These are phyloP conservation scores for Arthroderma sp. DNA, from an alignment of 2,329 filamentous ascomycete genomes.

Conservation along the genomic window DNA sequence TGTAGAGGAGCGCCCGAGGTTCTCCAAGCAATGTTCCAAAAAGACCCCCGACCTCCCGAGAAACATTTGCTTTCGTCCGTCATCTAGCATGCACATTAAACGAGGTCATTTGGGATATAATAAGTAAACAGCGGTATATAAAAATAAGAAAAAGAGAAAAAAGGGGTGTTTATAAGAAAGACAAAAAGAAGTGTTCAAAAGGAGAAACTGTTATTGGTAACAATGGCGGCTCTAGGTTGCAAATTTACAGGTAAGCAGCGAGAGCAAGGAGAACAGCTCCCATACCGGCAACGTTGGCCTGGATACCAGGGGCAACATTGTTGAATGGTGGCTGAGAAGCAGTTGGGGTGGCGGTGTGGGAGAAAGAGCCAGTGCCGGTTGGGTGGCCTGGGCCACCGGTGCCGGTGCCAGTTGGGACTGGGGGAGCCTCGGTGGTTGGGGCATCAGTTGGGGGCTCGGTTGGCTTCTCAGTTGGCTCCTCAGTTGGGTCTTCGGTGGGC, in stretches of 20 bases:
- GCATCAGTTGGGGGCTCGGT: slow-evolving; percentile 1
- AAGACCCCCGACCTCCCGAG: too few relatives aligned
- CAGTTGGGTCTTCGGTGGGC: slow-evolving; percentile 1
- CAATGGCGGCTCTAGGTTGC: background rate
- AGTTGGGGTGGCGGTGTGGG: slow-evolving; percentile 8
- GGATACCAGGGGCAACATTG: slow-evolving; percentile 9
- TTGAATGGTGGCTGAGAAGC: slow-evolving; percentile 12
- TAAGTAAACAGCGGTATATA: background rate
- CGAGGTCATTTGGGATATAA: too few relatives aligned
- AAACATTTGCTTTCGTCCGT: too few relatives aligned
- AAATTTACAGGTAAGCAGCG: slow-evolving; percentile 32
- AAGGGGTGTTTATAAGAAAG: background rate
- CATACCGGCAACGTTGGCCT: slow-evolving; percentile 10
- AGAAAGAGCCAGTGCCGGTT: slow-evolving; percentile 6
- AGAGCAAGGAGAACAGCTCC: slow-evolving; percentile 14
- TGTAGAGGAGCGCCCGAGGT: too few relatives aligned
- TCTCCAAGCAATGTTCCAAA: too few relatives aligned
- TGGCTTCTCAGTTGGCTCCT: slow-evolving; percentile 1
- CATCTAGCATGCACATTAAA: too few relatives aligned
- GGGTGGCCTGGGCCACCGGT: slow-evolving; percentile 5
- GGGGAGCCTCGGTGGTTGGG: background rate
- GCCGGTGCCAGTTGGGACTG: slow-evolving; percentile 4
- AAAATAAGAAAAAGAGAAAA: background rate
- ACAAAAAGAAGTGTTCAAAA: slow-evolving; percentile 5
- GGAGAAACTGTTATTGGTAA: slow-evolving; percentile 1